Base-by-base conservation (phyloP, 108 stramenopile species). In the Epipyxis sp. region DNA sequence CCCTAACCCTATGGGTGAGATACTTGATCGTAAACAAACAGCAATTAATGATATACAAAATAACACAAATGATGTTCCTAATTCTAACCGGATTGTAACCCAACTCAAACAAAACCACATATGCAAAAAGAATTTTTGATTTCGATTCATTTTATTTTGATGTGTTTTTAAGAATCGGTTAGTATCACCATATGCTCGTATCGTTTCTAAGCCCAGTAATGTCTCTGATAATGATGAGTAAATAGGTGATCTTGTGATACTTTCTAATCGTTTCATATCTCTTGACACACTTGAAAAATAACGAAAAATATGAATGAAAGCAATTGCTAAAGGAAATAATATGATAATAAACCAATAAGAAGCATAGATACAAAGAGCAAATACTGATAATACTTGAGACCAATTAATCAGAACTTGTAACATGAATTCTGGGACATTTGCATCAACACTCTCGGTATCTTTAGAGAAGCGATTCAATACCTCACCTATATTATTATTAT, bases 181-280 rank as follows among this genome's bases (percentile, higher is more conserved):
- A 27, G 16, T 3, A 2, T 32, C n/a, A 1, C 78, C 72, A 42
- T 61, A 81, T 34, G 84, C 81, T 1, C 76, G 83, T 13, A 79
- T 46, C 42, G 76, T 29, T 13, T 71, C 20, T 35, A 83, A 46
- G 0, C 83, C 83, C 30, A 46, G 25, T 29, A 77, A 37, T 13
- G 79, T 29, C 45, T 78, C 46, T 40, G 62, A 10, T 10, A 83
- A 25, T 0, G 76, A 27, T 29, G 69, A 32, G 0, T 79, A 45
- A 20, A 83, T 34, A 1, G 83, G 83, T 29, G 79, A 77, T 34
- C 83, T 59, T 0, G 79, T 42, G 3, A 80, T 43, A 16, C 45
- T 35, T 20, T 83, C 83, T n/a, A 83, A 16, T 43, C 83, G 79
- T 57, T 83, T 80, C 61, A 83, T n/a, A 29, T 71, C 72, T 6